A percentile compares a stretch with the other conserved stretches of the same genome.
Evolutionary conservation across 495 filamentous ascomycete species (phyloP).

Genomic region (Penicilliopsis zonata): DNA sequence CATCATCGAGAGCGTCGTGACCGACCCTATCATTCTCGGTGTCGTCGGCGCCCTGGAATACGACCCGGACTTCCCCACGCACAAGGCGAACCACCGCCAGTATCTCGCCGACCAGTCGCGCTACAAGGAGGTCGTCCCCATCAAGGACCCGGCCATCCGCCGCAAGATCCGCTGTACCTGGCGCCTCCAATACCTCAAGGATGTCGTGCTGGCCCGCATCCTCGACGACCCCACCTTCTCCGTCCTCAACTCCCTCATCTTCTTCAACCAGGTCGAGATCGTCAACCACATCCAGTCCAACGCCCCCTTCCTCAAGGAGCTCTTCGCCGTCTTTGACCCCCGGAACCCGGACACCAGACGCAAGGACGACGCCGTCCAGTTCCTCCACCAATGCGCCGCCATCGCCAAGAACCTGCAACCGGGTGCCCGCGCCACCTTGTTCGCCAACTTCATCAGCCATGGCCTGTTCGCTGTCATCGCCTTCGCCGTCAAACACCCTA

Average conservation of each 20-base stretch:
- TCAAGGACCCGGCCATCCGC: conserved; percentile 65
- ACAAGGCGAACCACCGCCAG: conserved; percentile 94
- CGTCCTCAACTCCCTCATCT: conserved; percentile 94
- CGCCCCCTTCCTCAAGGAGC: conserved; percentile 61
- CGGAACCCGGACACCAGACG: conserved; percentile 50
- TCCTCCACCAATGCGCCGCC: conserved; percentile 91
- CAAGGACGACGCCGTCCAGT: conserved; percentile 88
- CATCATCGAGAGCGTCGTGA: conserved; percentile 88
- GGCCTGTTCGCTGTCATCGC: conserved; percentile 85
- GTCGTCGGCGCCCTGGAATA: conserved; percentile 97
- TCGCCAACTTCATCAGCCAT: conserved; percentile 77
- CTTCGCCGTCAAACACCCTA: conserved; percentile 74
- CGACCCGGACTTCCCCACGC: conserved; percentile 95
- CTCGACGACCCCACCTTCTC: conserved; percentile 96
- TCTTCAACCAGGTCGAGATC: conserved; percentile 98
- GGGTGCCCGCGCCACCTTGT: conserved; percentile 64
- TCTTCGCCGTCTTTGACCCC: conserved; percentile 79
- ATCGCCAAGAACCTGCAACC: conserved; percentile 92
- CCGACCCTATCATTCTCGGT: conserved; percentile 77
- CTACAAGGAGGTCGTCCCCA: conserved; percentile 93
- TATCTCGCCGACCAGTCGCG: conserved; percentile 79
- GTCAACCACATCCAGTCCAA: conserved; percentile 83
- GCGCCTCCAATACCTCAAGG: conserved; percentile 94
- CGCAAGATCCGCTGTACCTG: conserved; percentile 95
- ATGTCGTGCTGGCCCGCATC: conserved; percentile 91